phyloP scores from a whole-genome alignment of 768 basidiomycete species.

The Cystofilobasidium macerans region DNA sequence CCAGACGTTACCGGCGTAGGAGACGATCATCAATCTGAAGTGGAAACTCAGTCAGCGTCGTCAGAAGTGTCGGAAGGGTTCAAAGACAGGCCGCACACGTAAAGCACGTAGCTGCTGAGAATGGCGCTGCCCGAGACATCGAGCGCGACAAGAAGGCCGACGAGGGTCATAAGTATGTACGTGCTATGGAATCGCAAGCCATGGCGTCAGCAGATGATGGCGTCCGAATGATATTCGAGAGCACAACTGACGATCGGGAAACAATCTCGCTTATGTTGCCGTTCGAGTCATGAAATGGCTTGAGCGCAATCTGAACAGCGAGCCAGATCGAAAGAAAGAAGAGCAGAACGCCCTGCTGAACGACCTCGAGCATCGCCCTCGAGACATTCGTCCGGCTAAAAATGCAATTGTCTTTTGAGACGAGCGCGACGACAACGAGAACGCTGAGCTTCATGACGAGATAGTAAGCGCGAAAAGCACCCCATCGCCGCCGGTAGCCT shows the following conservation, averaged over 20 bases:
- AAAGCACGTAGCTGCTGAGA: slow-evolving; percentile 55
- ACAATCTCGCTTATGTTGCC: slow-evolving; percentile 60
- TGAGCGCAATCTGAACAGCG: slow-evolving; percentile 49
- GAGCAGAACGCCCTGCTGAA: slow-evolving; percentile 55
- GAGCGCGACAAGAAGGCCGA: slow-evolving; percentile 55
- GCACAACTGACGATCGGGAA: slow-evolving; percentile 43
- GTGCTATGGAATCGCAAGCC: slow-evolving; percentile 35
- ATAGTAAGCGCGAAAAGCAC: slow-evolving; percentile 46
- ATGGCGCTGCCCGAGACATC: slow-evolving; percentile 47
- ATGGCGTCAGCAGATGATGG: no score
- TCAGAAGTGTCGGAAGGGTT: not conserved
- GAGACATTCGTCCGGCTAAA: slow-evolving; percentile 49
- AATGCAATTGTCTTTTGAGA: slow-evolving; percentile 61
- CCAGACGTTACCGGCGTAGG: slow-evolving; percentile 56
- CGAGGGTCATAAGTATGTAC: slow-evolving; percentile 54
- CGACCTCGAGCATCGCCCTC: slow-evolving; percentile 46
- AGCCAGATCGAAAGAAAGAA: slow-evolving; percentile 52
- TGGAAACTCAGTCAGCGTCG: not conserved
- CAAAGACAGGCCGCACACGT: slow-evolving; percentile 44
- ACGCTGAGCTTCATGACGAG: slow-evolving; percentile 61
- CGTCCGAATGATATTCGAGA: not conserved
- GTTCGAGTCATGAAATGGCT: slow-evolving; percentile 58
- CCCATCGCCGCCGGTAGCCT: slow-evolving; percentile 65
- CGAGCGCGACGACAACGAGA: slow-evolving; percentile 53
- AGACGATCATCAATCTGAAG: slow-evolving; percentile 46